Conservation (phyloP, 257 asterid genomes). For the Rauvolfia tetraphylla region DNA sequence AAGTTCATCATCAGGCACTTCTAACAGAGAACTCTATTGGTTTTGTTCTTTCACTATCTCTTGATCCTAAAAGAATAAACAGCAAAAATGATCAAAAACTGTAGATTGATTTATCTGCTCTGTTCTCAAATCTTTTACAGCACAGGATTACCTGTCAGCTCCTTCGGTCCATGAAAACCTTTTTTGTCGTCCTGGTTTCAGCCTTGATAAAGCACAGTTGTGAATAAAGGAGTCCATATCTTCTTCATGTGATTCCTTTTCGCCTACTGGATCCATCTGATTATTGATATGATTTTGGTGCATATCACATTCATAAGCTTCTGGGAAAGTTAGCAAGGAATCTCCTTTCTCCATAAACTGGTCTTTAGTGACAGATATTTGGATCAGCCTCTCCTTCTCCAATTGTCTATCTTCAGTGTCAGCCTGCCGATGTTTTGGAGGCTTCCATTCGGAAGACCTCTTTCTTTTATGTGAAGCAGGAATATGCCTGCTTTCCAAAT, state of each 20-base stretch:
- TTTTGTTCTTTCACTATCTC: no score
- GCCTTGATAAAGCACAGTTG: slow-evolving; percentile 51
- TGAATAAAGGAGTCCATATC: slow-evolving; percentile 39
- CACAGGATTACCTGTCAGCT: slow-evolving; percentile 66
- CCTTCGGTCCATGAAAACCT: slow-evolving; percentile 80
- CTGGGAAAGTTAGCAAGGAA: slow-evolving; percentile 25
- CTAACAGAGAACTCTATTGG: no score
- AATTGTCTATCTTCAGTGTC: slow-evolving; percentile 30
- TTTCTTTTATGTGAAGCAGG: slow-evolving; percentile 48
- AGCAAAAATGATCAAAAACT: no score
- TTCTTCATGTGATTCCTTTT: slow-evolving; percentile 43
- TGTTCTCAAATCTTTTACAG: neutral
- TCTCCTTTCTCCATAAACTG: slow-evolving; percentile 35
- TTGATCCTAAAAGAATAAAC: no score
- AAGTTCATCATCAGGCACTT: no score
- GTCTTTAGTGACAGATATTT: slow-evolving; percentile 30
- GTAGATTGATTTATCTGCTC: no score
- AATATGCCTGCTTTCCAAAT: slow-evolving; percentile 23
- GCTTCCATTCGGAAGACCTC: slow-evolving; percentile 31
- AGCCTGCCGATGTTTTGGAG: slow-evolving; percentile 37
- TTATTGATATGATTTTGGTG: slow-evolving; percentile 29
- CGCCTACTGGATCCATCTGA: slow-evolving; percentile 26
- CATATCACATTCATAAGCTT: slow-evolving; percentile 30
- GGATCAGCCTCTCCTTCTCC: slow-evolving; percentile 28
- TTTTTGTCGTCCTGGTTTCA: slow-evolving; percentile 46